Percentiles rank a stretch among this genome's conserved stretches.
Conservation (phyloP, 371 early-diverging fungal species). For the Mucor circinelloides region DNA sequence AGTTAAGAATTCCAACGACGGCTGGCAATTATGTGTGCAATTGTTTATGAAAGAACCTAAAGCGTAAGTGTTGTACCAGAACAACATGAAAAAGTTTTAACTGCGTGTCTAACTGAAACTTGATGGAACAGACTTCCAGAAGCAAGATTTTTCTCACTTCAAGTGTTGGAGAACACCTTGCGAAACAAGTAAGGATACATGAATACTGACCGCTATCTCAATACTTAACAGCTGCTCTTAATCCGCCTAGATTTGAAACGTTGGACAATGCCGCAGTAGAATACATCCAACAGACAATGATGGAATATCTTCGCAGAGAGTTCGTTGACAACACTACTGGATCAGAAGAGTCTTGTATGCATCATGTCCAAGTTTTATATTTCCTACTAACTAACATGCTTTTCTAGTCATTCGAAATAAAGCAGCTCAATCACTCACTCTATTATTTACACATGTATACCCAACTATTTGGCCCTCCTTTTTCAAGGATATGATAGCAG, state of each 20-base stretch:
- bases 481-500: slow-evolving; percentile 80
- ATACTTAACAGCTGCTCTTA: not conserved
- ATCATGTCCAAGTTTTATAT: not conserved
- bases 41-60: slow-evolving; percentile 76
- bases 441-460: slow-evolving; percentile 83
- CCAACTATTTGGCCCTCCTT: slow-evolving; percentile 87
- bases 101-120: not conserved
- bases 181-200: slow-evolving; percentile 54
- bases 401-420: slow-evolving; percentile 81
- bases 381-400: not conserved
- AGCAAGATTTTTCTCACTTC: slow-evolving; percentile 83
- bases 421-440: slow-evolving; percentile 81
- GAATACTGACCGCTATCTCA: not conserved
- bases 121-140: slow-evolving; percentile 64
- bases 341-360: slow-evolving; percentile 61
- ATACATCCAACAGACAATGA: slow-evolving; percentile 70
- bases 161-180: slow-evolving; percentile 80
- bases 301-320: slow-evolving; percentile 70
- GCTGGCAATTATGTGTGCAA: slow-evolving; percentile 86
- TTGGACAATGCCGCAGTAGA: slow-evolving; percentile 58
- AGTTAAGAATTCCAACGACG: slow-evolving; percentile 76
- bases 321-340: slow-evolving; percentile 57
- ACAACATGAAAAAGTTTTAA: not conserved
- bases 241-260: slow-evolving; percentile 48
- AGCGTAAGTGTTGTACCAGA: slow-evolving; percentile 56